Percentiles rank a stretch among this genome's conserved stretches.
Evolutionary conservation across 1,284 basidiomycete genomes (phyloP).

Genomic region (Polyporus tsugae): DNA sequence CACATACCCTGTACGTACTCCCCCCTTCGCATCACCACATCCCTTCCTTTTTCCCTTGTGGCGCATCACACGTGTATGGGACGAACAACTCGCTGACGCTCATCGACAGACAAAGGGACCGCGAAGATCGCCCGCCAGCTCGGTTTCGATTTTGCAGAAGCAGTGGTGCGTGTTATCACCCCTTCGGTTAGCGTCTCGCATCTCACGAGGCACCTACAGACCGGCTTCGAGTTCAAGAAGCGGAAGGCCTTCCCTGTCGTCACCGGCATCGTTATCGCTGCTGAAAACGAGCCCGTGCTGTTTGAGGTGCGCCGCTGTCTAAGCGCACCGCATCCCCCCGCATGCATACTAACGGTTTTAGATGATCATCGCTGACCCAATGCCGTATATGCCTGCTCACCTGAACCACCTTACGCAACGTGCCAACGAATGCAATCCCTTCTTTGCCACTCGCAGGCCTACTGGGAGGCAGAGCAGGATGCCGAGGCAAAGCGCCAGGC

Average conservation of each 20-base stretch:
- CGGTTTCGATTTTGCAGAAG: slow-evolving; percentile 92
- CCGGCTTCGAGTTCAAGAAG: slow-evolving; percentile 96
- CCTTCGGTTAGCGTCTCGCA: slow-evolving; percentile 13
- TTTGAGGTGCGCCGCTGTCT: slow-evolving; percentile 65
- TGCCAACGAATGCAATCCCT: neutral
- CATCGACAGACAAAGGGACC: slow-evolving; percentile 78
- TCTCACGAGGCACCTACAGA: slow-evolving; percentile 52
- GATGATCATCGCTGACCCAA: slow-evolving; percentile 9
- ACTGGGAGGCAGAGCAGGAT: slow-evolving; percentile 81
- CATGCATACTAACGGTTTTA: neutral
- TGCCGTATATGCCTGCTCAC: neutral
- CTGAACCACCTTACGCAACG: neutral
- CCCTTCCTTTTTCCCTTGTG: slow-evolving; percentile 1
- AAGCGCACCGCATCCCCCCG: neutral
- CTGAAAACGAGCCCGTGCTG: slow-evolving; percentile 80
- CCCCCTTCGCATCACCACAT: neutral
- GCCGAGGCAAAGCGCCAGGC: slow-evolving; percentile 80
- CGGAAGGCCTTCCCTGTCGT: slow-evolving; percentile 87
- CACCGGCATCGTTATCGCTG: slow-evolving; percentile 88
- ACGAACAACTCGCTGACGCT: slow-evolving; percentile 5
- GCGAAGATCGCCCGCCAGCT: slow-evolving; percentile 91
- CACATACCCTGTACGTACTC: slow-evolving; percentile 85
- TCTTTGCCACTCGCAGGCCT: slow-evolving; percentile 63
- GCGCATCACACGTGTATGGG: neutral
- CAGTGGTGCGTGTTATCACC: slow-evolving; percentile 68